Percentiles rank a stretch among this genome's conserved stretches.
Evolutionary conservation across 192 early-diverging fungal species (phyloP).

Genomic region (Linderina pennispora): DNA sequence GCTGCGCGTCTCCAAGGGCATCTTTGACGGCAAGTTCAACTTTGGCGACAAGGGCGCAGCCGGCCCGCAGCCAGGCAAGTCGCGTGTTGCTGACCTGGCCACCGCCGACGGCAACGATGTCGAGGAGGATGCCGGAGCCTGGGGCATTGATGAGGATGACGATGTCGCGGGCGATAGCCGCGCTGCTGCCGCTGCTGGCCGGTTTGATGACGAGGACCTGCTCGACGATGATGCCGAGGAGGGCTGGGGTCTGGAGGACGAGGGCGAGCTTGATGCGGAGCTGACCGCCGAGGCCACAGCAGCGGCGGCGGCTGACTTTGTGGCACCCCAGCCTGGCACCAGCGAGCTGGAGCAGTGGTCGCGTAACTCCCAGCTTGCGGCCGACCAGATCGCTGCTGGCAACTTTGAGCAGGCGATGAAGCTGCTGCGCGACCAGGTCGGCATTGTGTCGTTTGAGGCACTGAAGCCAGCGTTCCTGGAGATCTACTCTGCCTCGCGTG

Average conservation of each 20-base stretch:
- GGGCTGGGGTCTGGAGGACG: conserved; percentile 88
- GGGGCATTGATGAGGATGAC: conserved; percentile 71
- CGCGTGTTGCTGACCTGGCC: conserved; percentile 55
- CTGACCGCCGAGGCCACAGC: conserved; percentile 50
- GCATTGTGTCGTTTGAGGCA: conserved; percentile 86
- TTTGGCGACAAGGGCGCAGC: conserved; percentile 47
- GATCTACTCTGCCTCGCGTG: conserved; percentile 71
- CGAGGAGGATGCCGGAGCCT: conserved; percentile 68
- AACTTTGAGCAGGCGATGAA: conserved; percentile 94
- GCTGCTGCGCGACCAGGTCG: conserved; percentile 88
- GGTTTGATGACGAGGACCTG: conserved; percentile 35
- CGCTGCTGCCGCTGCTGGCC: conserved; percentile 36
- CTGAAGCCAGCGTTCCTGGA: conserved; percentile 84
- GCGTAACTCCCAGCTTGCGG: conserved; percentile 80
- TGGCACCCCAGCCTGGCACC: conserved; percentile 69
- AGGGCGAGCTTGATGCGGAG: conserved; percentile 65
- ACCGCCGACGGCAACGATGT: conserved; percentile 44
- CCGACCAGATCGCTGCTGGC: conserved; percentile 92
- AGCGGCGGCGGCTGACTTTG: conserved; percentile 50
- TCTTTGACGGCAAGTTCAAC: conserved; percentile 76
- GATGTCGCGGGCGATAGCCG: conserved; percentile 48
- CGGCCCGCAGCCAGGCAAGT: conserved; percentile 38
- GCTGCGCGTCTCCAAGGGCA: conserved; percentile 72
- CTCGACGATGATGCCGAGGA: conserved; percentile 51
- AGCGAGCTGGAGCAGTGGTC: conserved; percentile 69